A percentile compares a stretch with the other conserved stretches of the same genome.
These are phyloP conservation scores for Plasmodium gonderi DNA, from an alignment of 169 alveolate species.

Conservation along the genomic window DNA sequence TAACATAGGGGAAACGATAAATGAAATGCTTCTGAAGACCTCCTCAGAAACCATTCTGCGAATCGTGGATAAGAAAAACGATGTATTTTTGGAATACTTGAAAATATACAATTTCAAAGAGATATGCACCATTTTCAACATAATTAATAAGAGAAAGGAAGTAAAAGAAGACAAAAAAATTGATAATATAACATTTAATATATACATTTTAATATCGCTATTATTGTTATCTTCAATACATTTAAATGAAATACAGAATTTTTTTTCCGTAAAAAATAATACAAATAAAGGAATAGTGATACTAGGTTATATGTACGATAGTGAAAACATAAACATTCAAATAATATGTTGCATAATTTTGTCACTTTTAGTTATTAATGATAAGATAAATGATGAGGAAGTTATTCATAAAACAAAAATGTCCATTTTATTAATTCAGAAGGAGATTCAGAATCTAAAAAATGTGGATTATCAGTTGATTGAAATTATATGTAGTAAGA, in stretches of 20 bases:
- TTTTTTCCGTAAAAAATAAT: constrained; percentile 26
- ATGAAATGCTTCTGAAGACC: constrained; percentile 40
- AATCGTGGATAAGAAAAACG: constrained; percentile 45
- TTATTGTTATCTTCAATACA: constrained; percentile 55
- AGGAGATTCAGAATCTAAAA: constrained; percentile 36
- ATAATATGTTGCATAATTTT: constrained; percentile 61
- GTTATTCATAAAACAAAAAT: constrained; percentile 32
- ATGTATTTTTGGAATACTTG: constrained; percentile 44
- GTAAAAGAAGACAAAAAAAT: not conserved
- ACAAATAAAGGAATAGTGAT: constrained; percentile 24
- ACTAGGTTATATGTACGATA: constrained; percentile 57
- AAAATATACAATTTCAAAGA: constrained; percentile 26
- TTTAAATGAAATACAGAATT: constrained; percentile 37
- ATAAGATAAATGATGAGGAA: constrained; percentile 47
- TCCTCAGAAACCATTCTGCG: constrained; percentile 42
- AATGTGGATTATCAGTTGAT: constrained; percentile 59
- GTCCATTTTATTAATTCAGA: constrained; percentile 57
- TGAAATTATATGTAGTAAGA: constrained; percentile 66
- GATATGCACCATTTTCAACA: constrained; percentile 25
- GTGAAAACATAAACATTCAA: constrained; percentile 52
- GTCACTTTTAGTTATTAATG: constrained; percentile 26
- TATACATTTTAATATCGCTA: constrained; percentile 26
- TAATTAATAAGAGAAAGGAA: constrained; percentile 18
- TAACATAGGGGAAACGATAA: constrained; percentile 14
- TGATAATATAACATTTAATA: constrained; percentile 10